phyloP scores from a whole-genome alignment of 2,329 filamentous ascomycete genomes.

The Dothiorella sarmentorum region DNA sequence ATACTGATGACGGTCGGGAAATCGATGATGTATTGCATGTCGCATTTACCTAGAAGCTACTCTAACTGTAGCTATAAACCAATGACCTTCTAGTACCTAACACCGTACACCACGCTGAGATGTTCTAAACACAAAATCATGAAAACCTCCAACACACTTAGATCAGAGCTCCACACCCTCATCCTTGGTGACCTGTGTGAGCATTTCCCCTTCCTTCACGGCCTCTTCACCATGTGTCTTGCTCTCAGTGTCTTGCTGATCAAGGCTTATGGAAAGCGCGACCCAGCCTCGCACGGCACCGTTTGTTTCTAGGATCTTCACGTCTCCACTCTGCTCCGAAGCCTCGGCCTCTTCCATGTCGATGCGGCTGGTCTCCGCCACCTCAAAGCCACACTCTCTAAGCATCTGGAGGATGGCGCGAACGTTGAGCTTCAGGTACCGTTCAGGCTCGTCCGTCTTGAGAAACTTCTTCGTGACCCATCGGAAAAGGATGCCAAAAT shows the following conservation, averaged over 20 bases:
- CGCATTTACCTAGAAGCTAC: too few species aligned
- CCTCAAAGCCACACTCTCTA: constrained; percentile 40
- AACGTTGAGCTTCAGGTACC: constrained; percentile 81
- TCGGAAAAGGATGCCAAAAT: constrained; percentile 80
- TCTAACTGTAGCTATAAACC: too few species aligned
- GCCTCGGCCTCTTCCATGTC: constrained; percentile 37
- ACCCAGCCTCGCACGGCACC: constrained; percentile 37
- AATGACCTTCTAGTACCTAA: not conserved
- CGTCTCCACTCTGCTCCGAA: constrained; percentile 27
- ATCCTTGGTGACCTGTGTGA: constrained; percentile 29
- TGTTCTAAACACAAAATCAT: not conserved
- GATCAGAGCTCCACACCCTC: constrained; percentile 4
- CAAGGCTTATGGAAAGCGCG: constrained; percentile 24
- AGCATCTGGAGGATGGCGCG: constrained; percentile 75
- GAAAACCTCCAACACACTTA: too few species aligned
- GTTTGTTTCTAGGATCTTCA: constrained; percentile 30
- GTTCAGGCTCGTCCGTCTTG: constrained; percentile 63
- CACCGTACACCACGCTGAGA: not conserved
- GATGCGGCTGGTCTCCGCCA: constrained; percentile 38
- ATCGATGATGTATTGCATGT: too few species aligned
- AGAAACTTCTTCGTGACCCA: constrained; percentile 54
- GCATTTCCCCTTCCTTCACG: constrained; percentile 32
- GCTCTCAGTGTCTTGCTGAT: not conserved
- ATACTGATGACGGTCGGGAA: too few species aligned
- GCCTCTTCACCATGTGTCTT: constrained; percentile 28